Percentiles rank a stretch among this genome's conserved stretches.
Evolutionary conservation across 495 filamentous ascomycete genomes (phyloP).

Genomic region (Talaromyces thailandensis): DNA sequence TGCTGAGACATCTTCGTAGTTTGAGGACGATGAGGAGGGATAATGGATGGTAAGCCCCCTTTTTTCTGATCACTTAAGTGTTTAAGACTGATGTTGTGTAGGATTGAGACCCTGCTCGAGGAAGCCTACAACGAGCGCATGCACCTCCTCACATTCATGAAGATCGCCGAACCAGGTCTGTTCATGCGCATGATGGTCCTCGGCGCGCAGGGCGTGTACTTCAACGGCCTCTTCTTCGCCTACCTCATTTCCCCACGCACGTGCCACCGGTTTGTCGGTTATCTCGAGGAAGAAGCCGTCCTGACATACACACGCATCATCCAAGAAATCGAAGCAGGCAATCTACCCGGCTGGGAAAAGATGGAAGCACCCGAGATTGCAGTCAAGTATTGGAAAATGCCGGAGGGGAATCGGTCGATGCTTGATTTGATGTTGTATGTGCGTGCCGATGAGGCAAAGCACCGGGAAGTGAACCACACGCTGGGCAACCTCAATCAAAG

Average conservation of each 20-base stretch:
- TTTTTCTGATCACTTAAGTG: not conserved
- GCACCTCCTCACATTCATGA: constrained; percentile 91
- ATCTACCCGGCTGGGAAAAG: constrained; percentile 71
- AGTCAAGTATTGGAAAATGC: constrained; percentile 86
- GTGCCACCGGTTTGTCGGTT: constrained; percentile 93
- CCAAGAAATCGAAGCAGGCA: constrained; percentile 73
- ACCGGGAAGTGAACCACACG: constrained; percentile 95
- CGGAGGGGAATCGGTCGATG: constrained; percentile 75
- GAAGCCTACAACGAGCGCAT: constrained; percentile 95
- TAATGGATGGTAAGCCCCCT: constrained; percentile 67
- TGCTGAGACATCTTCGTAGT: constrained; percentile 79
- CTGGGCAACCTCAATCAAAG: constrained; percentile 74
- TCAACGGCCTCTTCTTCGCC: constrained; percentile 83
- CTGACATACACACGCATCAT: constrained; percentile 89
- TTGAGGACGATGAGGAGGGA: constrained; percentile 80
- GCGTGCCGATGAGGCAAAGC: constrained; percentile 91
- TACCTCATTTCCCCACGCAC: constrained; percentile 86
- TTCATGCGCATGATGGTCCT: constrained; percentile 88
- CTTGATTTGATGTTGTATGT: constrained; percentile 79
- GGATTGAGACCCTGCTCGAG: constrained; percentile 90
- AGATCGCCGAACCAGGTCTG: constrained; percentile 78
- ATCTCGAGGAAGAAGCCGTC: constrained; percentile 94
- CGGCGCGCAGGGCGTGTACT: constrained; percentile 80
- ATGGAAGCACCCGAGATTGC: constrained; percentile 83
- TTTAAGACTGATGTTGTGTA: constrained; percentile 11